Percentiles rank a stretch among this genome's conserved stretches.
Evolutionary conservation across 2,329 filamentous ascomycete genomes (phyloP).

Genomic region (Fusarium avenaceum): DNA sequence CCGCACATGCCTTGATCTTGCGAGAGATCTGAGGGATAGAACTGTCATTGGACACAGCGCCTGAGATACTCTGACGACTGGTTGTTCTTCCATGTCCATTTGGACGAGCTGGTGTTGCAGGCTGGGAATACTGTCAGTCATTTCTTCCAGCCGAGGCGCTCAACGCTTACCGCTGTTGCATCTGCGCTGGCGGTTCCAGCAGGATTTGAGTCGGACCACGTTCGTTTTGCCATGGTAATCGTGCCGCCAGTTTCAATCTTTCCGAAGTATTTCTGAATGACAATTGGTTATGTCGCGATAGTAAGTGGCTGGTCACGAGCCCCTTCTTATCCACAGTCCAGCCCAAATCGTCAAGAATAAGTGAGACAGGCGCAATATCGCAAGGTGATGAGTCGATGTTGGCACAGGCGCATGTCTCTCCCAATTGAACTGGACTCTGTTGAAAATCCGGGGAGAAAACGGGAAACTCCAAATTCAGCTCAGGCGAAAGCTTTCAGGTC

Average conservation of each 20-base stretch:
- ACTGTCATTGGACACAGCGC: slow-evolving; percentile 30
- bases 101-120: slow-evolving; percentile 30
- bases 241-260: background rate
- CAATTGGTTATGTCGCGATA: background rate
- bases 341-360: background rate
- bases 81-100: slow-evolving; percentile 39
- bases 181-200: slow-evolving; percentile 22
- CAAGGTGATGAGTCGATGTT: background rate
- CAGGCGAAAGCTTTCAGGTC: slow-evolving; percentile 7
- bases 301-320: slow-evolving; percentile 5
- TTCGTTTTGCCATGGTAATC: slow-evolving; percentile 43
- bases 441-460: background rate
- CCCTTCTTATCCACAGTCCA: slow-evolving; percentile 5
- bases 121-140: slow-evolving; percentile 25
- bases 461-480: slow-evolving; percentile 18
- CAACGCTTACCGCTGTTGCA: slow-evolving; percentile 21
- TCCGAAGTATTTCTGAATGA: background rate
- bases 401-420: background rate
- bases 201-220: slow-evolving; percentile 46
- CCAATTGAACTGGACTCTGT: background rate
- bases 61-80: slow-evolving; percentile 39
- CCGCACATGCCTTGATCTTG: slow-evolving; percentile 58
- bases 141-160: background rate
- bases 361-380: background rate
- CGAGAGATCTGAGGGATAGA: slow-evolving; percentile 54